phyloP scores from a whole-genome alignment of 2,329 filamentous ascomycete genomes.

The Eutypella sp. region DNA sequence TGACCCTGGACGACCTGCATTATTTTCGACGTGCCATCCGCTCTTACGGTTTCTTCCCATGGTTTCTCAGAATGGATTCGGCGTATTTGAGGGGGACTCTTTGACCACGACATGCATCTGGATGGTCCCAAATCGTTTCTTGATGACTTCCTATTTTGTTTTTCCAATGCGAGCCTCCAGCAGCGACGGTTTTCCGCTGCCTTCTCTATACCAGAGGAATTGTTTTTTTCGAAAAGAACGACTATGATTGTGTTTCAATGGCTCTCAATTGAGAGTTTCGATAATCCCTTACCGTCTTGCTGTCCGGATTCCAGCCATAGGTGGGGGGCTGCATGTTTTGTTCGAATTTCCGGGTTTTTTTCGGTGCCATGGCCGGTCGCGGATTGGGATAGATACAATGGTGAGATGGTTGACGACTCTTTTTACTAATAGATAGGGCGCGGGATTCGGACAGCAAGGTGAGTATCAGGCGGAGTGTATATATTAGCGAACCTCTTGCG shows the following conservation, averaged over 20 bases:
- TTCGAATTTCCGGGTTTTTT: slow-evolving; percentile 22
- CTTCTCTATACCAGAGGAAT: slow-evolving; percentile 23
- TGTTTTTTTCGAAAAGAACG: slow-evolving; percentile 24
- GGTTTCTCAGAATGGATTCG: slow-evolving; percentile 26
- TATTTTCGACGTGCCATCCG: slow-evolving; percentile 11
- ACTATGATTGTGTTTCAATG: slow-evolving; percentile 13
- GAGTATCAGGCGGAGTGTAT: slow-evolving; percentile 45
- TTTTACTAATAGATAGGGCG: slow-evolving; percentile 32
- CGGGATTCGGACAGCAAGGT: slow-evolving; percentile 49
- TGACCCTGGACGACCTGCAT: slow-evolving; percentile 19
- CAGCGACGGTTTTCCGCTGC: slow-evolving; percentile 20
- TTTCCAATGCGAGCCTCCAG: slow-evolving; percentile 23
- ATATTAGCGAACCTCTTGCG: slow-evolving; percentile 45
- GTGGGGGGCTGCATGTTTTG: slow-evolving; percentile 23
- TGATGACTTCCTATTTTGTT: slow-evolving; percentile 24
- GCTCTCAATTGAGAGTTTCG: slow-evolving; percentile 20
- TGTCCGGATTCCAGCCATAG: slow-evolving; percentile 34
- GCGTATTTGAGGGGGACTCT: slow-evolving; percentile 23
- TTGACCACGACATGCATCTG: slow-evolving; percentile 27
- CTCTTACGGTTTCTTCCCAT: slow-evolving; percentile 19
- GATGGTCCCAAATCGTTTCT: slow-evolving; percentile 24
- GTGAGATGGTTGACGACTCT: slow-evolving; percentile 24
- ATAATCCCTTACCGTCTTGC: slow-evolving; percentile 30
- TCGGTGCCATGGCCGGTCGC: slow-evolving; percentile 23
- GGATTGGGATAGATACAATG: slow-evolving; percentile 20